These are phyloP conservation scores for Sanghuangporus sanghuang DNA, from an alignment of 1,284 basidiomycete species.

Conservation along the genomic window DNA sequence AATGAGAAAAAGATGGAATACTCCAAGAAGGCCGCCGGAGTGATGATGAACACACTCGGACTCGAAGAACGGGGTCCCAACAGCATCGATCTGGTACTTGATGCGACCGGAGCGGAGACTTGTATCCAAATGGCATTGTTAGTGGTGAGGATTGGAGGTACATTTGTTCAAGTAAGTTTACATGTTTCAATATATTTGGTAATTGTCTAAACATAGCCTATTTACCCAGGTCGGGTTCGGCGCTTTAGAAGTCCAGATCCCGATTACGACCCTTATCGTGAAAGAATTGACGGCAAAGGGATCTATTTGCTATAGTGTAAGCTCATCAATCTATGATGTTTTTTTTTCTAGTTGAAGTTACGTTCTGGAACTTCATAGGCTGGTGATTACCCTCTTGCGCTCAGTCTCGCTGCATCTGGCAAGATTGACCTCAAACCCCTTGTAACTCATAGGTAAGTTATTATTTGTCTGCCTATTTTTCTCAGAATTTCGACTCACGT, in stretches of 20 bases:
- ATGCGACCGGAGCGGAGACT: slow-evolving; percentile 85
- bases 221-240: slow-evolving; percentile 68
- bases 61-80: slow-evolving; percentile 55
- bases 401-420: slow-evolving; percentile 73
- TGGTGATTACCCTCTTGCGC: slow-evolving; percentile 82
- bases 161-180: slow-evolving; percentile 53
- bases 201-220: slow-evolving; percentile 36
- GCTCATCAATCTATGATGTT: slow-evolving; percentile 24
- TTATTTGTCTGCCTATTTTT: not conserved
- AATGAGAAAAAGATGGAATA: slow-evolving; percentile 69
- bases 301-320: slow-evolving; percentile 81
- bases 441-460: slow-evolving; percentile 74
- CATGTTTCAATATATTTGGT: slow-evolving; percentile 47
- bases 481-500: not conserved
- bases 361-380: slow-evolving; percentile 39
- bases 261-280: slow-evolving; percentile 53
- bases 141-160: slow-evolving; percentile 69
- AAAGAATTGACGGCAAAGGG: slow-evolving; percentile 83
- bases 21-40: slow-evolving; percentile 59
- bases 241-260: slow-evolving; percentile 52
- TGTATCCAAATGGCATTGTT: slow-evolving; percentile 79
- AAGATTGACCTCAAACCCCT: slow-evolving; percentile 85
- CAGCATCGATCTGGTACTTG: slow-evolving; percentile 69
- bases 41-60: slow-evolving; percentile 51
- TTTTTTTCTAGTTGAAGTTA: not conserved